phyloP scores from a whole-genome alignment of 2,329 filamentous ascomycete species.

The Hypomyces perniciosus region DNA sequence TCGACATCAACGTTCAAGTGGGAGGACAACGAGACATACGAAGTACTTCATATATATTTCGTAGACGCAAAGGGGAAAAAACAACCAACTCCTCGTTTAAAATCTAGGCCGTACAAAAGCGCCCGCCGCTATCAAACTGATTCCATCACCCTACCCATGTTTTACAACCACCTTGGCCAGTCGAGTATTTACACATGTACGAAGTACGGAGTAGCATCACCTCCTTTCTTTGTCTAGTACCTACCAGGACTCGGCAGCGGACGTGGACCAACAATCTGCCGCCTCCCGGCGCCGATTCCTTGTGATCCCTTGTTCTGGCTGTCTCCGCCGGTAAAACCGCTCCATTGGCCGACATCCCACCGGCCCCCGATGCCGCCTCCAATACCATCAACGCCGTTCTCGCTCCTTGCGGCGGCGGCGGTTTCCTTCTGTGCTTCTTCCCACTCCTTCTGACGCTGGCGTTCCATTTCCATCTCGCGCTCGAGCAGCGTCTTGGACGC shows the following conservation, averaged over 20 bases:
- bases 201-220: neutral
- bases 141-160: too few species aligned
- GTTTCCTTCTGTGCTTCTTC: conserved; percentile 66
- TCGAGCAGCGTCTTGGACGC: conserved; percentile 67
- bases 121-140: too few species aligned
- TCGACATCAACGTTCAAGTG: too few species aligned
- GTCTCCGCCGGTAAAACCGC: conserved; percentile 69
- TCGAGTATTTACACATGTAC: too few species aligned
- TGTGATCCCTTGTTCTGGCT: conserved; percentile 61
- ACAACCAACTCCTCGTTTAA: too few species aligned
- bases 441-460: conserved; percentile 73
- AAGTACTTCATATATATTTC: too few species aligned
- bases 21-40: too few species aligned
- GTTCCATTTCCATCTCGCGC: conserved; percentile 74
- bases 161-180: too few species aligned
- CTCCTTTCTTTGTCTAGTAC: conserved; percentile 10
- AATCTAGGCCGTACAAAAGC: too few species aligned
- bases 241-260: conserved; percentile 48
- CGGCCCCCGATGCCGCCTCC: conserved; percentile 61
- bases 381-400: conserved; percentile 51
- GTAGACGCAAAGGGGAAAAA: too few species aligned
- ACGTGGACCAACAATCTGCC: conserved; percentile 74
- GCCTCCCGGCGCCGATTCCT: conserved; percentile 63
- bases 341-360: conserved; percentile 74
- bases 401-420: conserved; percentile 44